These are phyloP conservation scores for Hamamelis virginiana DNA, from an alignment of 164 flowering plant species.

Conservation along the genomic window DNA sequence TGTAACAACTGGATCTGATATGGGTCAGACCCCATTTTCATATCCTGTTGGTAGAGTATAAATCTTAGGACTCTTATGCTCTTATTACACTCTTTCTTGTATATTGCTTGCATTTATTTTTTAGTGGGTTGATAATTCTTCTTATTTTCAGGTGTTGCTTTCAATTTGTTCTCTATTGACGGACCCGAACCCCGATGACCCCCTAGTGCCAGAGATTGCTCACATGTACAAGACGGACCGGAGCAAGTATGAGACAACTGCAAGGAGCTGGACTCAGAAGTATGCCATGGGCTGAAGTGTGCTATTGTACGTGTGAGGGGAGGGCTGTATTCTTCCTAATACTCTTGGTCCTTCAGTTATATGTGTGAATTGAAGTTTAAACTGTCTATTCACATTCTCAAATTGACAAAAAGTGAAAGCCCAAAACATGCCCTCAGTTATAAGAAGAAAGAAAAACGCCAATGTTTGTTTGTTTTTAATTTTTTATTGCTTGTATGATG, in stretches of 20 bases:
- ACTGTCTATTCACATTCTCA: constrained; percentile 14
- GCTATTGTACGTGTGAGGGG: constrained; percentile 12
- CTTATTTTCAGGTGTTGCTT: constrained; percentile 58
- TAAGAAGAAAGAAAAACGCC: constrained; percentile 1
- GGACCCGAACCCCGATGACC: constrained; percentile 86
- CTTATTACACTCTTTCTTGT: background rate
- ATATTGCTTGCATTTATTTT: background rate
- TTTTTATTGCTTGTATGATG: constrained; percentile 21
- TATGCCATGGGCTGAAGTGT: constrained; percentile 70
- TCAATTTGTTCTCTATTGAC: constrained; percentile 76
- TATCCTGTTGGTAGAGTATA: background rate
- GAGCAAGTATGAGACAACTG: constrained; percentile 75
- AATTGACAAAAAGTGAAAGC: constrained; percentile 15
- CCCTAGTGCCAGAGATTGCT: constrained; percentile 83
- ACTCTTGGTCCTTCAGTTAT: constrained; percentile 3
- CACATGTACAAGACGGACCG: constrained; percentile 87
- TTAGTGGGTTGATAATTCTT: background rate
- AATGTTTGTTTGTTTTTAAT: background rate
- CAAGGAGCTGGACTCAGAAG: constrained; percentile 91
- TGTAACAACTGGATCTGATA: background rate
- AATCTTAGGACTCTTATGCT: background rate
- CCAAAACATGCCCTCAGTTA: constrained; percentile 4
- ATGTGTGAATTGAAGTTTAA: constrained; percentile 23
- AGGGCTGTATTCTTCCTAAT: background rate
- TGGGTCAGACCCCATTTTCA: background rate